Percentiles rank a stretch among this genome's conserved stretches.
phyloP scores from a whole-genome alignment of 2,329 filamentous ascomycete genomes.

The Ophiostoma populinum region DNA sequence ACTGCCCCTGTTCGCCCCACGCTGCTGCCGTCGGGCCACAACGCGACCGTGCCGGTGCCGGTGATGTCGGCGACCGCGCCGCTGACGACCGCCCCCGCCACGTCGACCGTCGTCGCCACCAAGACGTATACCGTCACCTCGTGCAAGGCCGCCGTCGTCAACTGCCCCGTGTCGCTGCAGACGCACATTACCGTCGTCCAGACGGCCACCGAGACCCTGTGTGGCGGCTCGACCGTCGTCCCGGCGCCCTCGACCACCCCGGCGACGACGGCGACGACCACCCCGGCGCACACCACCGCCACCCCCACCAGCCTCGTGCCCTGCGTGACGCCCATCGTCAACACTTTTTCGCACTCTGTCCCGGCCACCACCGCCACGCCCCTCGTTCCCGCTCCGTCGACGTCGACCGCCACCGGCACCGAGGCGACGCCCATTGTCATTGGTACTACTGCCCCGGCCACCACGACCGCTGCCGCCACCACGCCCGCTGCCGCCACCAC shows the following conservation, averaged over 20 bases:
- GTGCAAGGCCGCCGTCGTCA: conserved; percentile 15
- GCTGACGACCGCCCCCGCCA: no score
- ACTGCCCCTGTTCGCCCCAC: not conserved
- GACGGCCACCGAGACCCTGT: conserved; percentile 4
- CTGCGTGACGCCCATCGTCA: conserved; percentile 13
- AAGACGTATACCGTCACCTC: conserved; percentile 17
- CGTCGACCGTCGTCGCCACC: conserved; percentile 13
- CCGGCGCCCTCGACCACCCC: conserved; percentile 1
- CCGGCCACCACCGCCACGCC: not conserved
- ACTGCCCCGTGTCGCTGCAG: conserved; percentile 16
- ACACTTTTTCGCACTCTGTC: conserved; percentile 27
- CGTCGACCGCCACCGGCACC: not conserved
- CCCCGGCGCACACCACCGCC: no score
- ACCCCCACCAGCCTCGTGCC: conserved; percentile 12
- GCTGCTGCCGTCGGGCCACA: not conserved
- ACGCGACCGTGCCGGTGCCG: no score
- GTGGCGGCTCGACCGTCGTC: not conserved
- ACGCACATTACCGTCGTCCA: conserved; percentile 15
- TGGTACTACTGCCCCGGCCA: not conserved
- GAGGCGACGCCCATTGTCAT: not conserved
- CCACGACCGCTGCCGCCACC: conserved; percentile 1
- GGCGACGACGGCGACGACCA: conserved; percentile 8
- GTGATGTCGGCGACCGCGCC: no score
- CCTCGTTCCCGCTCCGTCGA: not conserved
- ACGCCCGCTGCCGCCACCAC: not conserved